phyloP scores from a whole-genome alignment of 768 basidiomycete species.

The Russula lepida region DNA sequence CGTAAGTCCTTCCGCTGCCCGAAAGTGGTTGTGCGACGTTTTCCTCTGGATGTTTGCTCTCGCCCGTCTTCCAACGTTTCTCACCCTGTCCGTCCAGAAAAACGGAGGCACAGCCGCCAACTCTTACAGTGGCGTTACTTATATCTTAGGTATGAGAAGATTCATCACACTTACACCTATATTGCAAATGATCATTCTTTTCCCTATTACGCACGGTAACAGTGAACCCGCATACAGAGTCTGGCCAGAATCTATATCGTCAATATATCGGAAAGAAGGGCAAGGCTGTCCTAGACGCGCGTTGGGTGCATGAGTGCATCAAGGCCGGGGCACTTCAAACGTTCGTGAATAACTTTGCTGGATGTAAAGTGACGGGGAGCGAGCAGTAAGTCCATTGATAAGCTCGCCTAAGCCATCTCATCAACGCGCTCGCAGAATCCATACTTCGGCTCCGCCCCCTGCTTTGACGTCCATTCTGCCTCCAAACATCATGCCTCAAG shows the following conservation, averaged over 20 bases:
- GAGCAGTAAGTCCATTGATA: conserved; percentile 45
- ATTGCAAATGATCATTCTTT: neutral
- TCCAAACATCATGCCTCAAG: conserved; percentile 7
- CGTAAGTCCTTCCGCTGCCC: conserved; percentile 38
- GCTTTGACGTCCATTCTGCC: conserved; percentile 11
- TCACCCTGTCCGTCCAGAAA: conserved; percentile 38
- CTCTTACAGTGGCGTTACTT: conserved; percentile 70
- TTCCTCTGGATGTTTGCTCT: neutral
- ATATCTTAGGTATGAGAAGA: conserved; percentile 59
- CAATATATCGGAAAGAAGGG: conserved; percentile 75
- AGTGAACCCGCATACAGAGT: conserved; percentile 75
- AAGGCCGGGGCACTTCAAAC: conserved; percentile 61
- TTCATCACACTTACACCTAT: neutral
- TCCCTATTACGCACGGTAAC: neutral
- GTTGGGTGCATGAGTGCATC: conserved; percentile 75
- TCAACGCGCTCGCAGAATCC: neutral
- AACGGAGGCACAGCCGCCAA: conserved; percentile 67
- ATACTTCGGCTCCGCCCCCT: conserved; percentile 7
- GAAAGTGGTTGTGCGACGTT: neutral
- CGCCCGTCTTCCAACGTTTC: neutral
- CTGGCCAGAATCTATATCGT: conserved; percentile 73
- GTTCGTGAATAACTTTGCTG: conserved; percentile 69
- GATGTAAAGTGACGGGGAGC: conserved; percentile 68
- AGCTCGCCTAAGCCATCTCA: conserved; percentile 16
- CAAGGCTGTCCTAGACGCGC: conserved; percentile 64